Percentiles rank a stretch among this genome's conserved stretches.
Conservation (phyloP, 345 rosid genomes). For the Durio zibethinus region DNA sequence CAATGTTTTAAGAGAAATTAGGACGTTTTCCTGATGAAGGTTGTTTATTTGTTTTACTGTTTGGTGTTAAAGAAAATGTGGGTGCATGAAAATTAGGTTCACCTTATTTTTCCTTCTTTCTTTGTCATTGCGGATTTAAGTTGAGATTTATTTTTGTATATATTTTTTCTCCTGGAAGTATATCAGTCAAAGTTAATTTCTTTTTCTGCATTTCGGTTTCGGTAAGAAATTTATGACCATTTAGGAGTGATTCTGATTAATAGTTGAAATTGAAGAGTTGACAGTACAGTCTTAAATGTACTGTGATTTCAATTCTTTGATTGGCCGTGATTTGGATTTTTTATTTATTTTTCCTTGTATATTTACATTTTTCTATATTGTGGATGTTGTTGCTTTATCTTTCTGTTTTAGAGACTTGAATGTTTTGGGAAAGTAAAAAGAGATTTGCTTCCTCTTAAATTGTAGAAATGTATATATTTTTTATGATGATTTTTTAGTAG, state of each 20-base stretch:
- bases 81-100: background rate
- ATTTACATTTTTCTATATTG: background rate
- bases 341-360: background rate
- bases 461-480: background rate
- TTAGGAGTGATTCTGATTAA: conserved; percentile 7
- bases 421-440: background rate
- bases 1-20: background rate
- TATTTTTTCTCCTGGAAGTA: background rate
- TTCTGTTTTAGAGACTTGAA: background rate
- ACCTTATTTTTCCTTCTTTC: no score
- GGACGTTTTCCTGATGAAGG: background rate
- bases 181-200: background rate
- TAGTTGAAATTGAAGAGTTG: conserved; percentile 14
- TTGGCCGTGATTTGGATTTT: background rate
- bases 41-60: background rate
- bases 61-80: conserved; percentile 20
- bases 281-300: conserved; percentile 2
- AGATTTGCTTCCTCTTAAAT: background rate
- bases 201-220: conserved; percentile 7
- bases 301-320: conserved; percentile 5
- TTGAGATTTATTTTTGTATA: background rate
- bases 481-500: background rate
- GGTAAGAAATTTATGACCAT: background rate
- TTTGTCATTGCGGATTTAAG: no score
- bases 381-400: background rate